These are phyloP conservation scores for Polyplosphaeria fusca DNA, from an alignment of 495 filamentous ascomycete genomes.

Conservation along the genomic window DNA sequence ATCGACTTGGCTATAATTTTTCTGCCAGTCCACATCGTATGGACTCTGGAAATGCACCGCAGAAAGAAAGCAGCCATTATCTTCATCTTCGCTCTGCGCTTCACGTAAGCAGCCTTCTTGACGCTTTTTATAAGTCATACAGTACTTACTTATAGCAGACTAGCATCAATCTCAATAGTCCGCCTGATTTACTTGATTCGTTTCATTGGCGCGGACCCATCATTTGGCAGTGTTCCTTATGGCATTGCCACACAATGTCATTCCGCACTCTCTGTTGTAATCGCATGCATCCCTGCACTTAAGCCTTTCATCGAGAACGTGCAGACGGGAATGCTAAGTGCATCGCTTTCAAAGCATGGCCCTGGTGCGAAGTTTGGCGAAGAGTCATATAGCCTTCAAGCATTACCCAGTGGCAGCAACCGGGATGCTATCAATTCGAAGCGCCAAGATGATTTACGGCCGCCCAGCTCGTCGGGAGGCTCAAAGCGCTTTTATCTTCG, in stretches of 20 bases:
- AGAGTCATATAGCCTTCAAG: constrained; percentile 12
- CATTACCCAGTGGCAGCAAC: constrained; percentile 7
- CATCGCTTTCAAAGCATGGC: constrained; percentile 4
- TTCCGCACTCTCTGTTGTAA: constrained; percentile 17
- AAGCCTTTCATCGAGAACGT: constrained; percentile 19
- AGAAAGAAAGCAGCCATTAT: constrained; percentile 9
- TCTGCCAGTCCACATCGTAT: constrained; percentile 13
- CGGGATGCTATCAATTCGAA: no score
- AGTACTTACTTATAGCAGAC: no score
- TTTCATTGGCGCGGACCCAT: background rate
- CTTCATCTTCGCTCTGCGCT: constrained; percentile 14
- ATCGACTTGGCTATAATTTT: constrained; percentile 15
- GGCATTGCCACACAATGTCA: constrained; percentile 16
- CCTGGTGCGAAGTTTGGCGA: constrained; percentile 10
- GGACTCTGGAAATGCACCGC: background rate
- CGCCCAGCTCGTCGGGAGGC: no score
- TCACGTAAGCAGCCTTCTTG: constrained; percentile 8
- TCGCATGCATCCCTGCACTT: constrained; percentile 14
- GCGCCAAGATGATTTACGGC: no score
- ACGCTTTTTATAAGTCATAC: no score
- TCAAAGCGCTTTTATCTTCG: no score
- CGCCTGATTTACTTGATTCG: constrained; percentile 5
- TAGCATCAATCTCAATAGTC: constrained; percentile 5
- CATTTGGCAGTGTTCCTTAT: constrained; percentile 16
- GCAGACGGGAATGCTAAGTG: constrained; percentile 10